A percentile compares a stretch with the other conserved stretches of the same genome.
Evolutionary conservation across 2,329 filamentous ascomycete species (phyloP).

Genomic region (Phialophora chinensis): DNA sequence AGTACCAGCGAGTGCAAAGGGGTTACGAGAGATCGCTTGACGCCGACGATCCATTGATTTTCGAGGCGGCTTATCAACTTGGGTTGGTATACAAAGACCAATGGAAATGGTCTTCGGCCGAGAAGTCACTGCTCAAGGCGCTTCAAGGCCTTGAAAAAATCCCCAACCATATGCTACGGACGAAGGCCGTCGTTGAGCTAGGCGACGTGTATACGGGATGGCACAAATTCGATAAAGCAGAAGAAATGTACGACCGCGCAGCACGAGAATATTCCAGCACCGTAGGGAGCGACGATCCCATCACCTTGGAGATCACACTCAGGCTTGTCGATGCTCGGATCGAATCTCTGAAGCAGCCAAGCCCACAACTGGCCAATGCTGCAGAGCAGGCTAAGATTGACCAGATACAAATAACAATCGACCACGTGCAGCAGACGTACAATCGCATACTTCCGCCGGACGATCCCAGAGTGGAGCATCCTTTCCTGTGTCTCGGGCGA

Average conservation of each 20-base stretch:
- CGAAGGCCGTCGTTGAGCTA: background rate
- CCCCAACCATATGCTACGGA: background rate
- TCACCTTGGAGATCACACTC: background rate
- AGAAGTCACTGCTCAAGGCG: slow-evolving; percentile 3
- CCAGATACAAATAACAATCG: background rate
- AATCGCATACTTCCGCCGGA: background rate
- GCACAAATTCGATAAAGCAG: slow-evolving; percentile 2
- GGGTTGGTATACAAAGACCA: slow-evolving; percentile 1
- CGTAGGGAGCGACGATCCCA: background rate
- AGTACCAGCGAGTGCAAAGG: background rate
- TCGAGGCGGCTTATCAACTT: background rate
- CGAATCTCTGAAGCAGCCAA: background rate
- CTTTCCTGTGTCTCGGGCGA: background rate
- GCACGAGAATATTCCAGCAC: background rate
- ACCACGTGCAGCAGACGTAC: background rate
- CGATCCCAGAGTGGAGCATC: background rate
- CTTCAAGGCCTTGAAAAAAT: background rate
- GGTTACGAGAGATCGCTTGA: slow-evolving; percentile 6
- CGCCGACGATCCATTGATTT: background rate
- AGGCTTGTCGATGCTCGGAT: background rate
- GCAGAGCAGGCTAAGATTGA: background rate
- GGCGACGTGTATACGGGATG: background rate
- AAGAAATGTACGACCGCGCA: background rate
- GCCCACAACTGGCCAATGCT: background rate
- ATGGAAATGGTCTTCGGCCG: background rate